phyloP scores from a whole-genome alignment of 768 basidiomycete genomes.

The Boletus fagicola region DNA sequence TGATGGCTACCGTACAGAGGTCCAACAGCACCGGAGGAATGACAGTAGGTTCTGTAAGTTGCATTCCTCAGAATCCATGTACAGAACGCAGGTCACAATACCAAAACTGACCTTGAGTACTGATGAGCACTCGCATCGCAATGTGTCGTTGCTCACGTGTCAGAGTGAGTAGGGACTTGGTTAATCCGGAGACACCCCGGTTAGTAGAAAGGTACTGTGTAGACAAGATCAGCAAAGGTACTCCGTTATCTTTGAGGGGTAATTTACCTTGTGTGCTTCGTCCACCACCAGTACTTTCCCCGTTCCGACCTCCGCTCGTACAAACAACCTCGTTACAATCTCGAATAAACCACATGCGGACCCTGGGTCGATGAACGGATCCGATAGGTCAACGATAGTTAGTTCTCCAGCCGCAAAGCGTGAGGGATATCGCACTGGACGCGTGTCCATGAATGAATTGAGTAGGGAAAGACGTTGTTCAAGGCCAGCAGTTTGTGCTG shows the following conservation, averaged over 20 bases:
- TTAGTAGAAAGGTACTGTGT: constrained; percentile 52
- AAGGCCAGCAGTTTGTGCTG: constrained; percentile 51
- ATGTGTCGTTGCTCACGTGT: constrained; percentile 67
- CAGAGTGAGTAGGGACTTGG: constrained; percentile 51
- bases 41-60: constrained; percentile 57
- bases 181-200: constrained; percentile 48
- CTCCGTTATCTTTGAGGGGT: background rate
- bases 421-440: background rate
- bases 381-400: constrained; percentile 65
- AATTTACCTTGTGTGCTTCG: constrained; percentile 65
- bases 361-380: constrained; percentile 62
- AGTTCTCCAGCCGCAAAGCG: constrained; percentile 56
- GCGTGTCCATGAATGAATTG: constrained; percentile 48
- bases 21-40: constrained; percentile 63
- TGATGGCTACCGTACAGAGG: constrained; percentile 55
- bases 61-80: background rate
- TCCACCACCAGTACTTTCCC: constrained; percentile 69
- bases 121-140: constrained; percentile 69
- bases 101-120: constrained; percentile 58
- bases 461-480: constrained; percentile 60
- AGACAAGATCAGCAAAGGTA: background rate
- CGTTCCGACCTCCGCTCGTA: constrained; percentile 51
- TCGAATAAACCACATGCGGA: constrained; percentile 67
- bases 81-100: background rate
- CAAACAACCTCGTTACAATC: constrained; percentile 59